phyloP scores from a whole-genome alignment of 371 early-diverging fungal species.

The Actinomortierella ambigua region DNA sequence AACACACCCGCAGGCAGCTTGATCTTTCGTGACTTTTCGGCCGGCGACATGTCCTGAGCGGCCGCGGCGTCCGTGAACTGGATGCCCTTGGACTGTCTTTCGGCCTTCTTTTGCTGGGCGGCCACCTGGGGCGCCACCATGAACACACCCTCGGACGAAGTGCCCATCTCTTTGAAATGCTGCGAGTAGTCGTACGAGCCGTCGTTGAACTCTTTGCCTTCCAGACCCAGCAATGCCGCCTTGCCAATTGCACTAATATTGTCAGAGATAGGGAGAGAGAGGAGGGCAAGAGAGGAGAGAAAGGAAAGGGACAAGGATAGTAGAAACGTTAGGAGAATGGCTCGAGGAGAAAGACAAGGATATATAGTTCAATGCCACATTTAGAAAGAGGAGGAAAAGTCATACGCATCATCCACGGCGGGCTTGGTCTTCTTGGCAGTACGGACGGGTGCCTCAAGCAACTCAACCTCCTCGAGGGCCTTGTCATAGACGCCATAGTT shows the following conservation, averaged over 20 bases:
- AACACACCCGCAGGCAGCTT: conserved; percentile 78
- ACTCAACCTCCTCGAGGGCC: conserved; percentile 25
- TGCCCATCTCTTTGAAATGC: conserved; percentile 90
- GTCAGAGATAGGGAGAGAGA: neutral
- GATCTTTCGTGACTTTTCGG: conserved; percentile 47
- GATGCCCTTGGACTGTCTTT: conserved; percentile 29
- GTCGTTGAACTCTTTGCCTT: conserved; percentile 71
- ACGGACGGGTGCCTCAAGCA: conserved; percentile 29
- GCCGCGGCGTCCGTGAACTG: conserved; percentile 36
- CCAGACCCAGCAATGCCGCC: conserved; percentile 87
- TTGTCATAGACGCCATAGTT: conserved; percentile 45
- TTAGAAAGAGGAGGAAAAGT: neutral
- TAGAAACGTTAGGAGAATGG: too few species aligned
- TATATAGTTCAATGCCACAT: too few species aligned
- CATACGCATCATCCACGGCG: conserved; percentile 30
- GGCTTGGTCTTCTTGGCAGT: conserved; percentile 16
- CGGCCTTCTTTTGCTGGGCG: conserved; percentile 49
- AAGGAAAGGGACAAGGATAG: neutral
- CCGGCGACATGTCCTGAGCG: conserved; percentile 24
- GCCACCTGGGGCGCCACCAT: conserved; percentile 64
- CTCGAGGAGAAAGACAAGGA: too few species aligned
- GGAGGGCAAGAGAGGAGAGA: conserved; percentile 1
- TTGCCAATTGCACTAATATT: conserved; percentile 69
- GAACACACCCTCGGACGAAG: conserved; percentile 75
- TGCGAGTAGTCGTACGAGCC: conserved; percentile 91